Percentiles rank a stretch among this genome's conserved stretches.
Conservation (phyloP, 2,329 filamentous ascomycete species). For the Penicillium italicum region DNA sequence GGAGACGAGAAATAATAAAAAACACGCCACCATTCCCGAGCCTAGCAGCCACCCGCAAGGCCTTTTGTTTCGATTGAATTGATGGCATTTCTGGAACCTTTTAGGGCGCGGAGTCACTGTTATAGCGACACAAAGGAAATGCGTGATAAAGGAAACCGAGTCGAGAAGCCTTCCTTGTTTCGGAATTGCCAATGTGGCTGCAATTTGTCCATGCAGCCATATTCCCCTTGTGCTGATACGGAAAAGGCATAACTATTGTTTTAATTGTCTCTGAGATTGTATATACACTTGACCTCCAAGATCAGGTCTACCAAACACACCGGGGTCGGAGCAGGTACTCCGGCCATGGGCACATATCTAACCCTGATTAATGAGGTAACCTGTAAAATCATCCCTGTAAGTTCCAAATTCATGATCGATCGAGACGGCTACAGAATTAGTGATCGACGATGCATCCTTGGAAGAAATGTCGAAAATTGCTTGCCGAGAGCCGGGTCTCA, state of each 20-base stretch:
- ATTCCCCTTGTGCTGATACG: background rate
- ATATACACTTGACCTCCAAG: background rate
- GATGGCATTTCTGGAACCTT: background rate
- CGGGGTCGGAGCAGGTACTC: background rate
- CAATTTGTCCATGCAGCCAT: background rate
- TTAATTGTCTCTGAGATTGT: background rate
- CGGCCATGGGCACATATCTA: slow-evolving; percentile 5
- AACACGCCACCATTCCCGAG: slow-evolving; percentile 11
- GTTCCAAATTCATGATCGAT: slow-evolving; percentile 18
- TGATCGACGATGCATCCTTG: slow-evolving; percentile 10
- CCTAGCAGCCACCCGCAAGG: slow-evolving; percentile 15
- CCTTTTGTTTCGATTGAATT: background rate
- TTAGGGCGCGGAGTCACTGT: background rate
- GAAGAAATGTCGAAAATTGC: slow-evolving; percentile 8
- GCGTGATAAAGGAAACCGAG: background rate
- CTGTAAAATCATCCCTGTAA: slow-evolving; percentile 21
- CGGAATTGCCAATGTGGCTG: background rate
- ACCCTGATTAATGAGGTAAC: background rate
- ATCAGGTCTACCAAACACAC: background rate
- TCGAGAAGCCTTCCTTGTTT: background rate
- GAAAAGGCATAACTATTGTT: background rate
- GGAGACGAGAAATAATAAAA: slow-evolving; percentile 9
- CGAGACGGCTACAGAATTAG: slow-evolving; percentile 7
- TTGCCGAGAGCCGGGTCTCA: background rate
- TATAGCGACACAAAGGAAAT: background rate